Evolutionary conservation across 768 basidiomycete species (phyloP).

Genomic region (Cantharellus anzutake): DNA sequence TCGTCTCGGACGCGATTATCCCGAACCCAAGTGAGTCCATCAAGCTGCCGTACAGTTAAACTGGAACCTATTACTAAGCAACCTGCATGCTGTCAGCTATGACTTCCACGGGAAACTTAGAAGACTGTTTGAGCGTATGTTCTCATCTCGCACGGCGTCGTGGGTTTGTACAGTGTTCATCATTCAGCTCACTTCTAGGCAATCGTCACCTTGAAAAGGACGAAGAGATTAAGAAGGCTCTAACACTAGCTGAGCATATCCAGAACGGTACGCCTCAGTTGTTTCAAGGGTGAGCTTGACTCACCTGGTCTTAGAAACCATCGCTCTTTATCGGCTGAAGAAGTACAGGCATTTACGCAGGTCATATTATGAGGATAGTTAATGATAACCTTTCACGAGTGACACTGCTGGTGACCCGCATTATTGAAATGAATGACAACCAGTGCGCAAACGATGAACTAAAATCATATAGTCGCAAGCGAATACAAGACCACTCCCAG

Average conservation of each 20-base stretch:
- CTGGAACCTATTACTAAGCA: too few relatives aligned
- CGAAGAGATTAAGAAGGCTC: constrained; percentile 53
- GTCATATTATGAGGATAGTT: constrained; percentile 27
- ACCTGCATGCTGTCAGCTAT: constrained; percentile 28
- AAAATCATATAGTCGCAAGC: too few relatives aligned
- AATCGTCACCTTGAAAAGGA: background rate
- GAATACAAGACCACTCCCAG: too few relatives aligned
- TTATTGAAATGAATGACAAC: background rate
- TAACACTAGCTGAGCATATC: constrained; percentile 65
- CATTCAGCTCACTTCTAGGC: background rate
- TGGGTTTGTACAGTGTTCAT: background rate
- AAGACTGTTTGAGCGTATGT: constrained; percentile 51
- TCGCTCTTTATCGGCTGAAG: constrained; percentile 61
- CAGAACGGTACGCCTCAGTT: constrained; percentile 41
- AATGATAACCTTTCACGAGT: too few relatives aligned
- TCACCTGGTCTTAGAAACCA: constrained; percentile 35
- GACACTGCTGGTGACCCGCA: too few relatives aligned
- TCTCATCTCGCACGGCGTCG: background rate
- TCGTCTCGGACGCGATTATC: constrained; percentile 62
- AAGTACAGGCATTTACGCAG: constrained; percentile 69
- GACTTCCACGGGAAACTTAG: constrained; percentile 59
- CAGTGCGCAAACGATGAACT: background rate
- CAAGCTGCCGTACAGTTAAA: constrained; percentile 11
- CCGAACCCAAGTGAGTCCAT: constrained; percentile 50
- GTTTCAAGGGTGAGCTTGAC: background rate